Conservation (phyloP, 2,329 filamentous ascomycete species). For the Aureobasidium lini region DNA sequence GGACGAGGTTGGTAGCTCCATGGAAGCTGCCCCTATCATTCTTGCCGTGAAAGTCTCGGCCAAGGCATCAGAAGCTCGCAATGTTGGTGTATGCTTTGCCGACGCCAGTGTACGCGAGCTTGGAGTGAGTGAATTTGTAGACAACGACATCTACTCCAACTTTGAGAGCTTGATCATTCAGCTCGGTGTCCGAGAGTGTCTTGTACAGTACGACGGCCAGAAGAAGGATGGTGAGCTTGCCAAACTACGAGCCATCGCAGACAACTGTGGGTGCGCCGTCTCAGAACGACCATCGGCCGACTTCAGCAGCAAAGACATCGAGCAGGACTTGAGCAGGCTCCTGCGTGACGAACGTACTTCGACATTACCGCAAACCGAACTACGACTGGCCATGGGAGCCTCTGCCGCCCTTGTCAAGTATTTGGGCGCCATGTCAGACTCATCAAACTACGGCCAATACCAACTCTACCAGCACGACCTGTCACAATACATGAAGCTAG, state of each 20-base stretch:
- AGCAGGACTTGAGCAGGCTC: conserved; percentile 83
- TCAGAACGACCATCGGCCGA: conserved; percentile 70
- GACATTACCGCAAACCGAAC: conserved; percentile 77
- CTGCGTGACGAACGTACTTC: conserved; percentile 78
- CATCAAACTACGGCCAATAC: conserved; percentile 94
- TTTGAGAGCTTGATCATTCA: conserved; percentile 96
- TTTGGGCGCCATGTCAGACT: conserved; percentile 78
- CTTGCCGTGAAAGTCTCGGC: conserved; percentile 87
- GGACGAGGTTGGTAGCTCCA: conserved; percentile 79
- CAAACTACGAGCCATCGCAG: conserved; percentile 82
- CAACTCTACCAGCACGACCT: conserved; percentile 96
- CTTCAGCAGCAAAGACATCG: conserved; percentile 85
- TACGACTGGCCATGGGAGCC: conserved; percentile 93
- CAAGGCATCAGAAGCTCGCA: conserved; percentile 77
- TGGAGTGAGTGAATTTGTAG: conserved; percentile 95
- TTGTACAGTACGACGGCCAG: conserved; percentile 69
- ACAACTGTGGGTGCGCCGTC: conserved; percentile 85
- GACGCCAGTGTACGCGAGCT: conserved; percentile 94
- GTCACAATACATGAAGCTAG: conserved; percentile 96
- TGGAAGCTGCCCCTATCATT: conserved; percentile 89
- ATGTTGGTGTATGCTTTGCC: conserved; percentile 91
- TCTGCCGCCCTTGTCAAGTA: conserved; percentile 93
- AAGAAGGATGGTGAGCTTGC: conserved; percentile 82
- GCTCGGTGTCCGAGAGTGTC: conserved; percentile 86
- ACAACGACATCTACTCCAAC: conserved; percentile 97